phyloP scores from a whole-genome alignment of 306 rosid genomes.

The Hylodesmum podocarpum region DNA sequence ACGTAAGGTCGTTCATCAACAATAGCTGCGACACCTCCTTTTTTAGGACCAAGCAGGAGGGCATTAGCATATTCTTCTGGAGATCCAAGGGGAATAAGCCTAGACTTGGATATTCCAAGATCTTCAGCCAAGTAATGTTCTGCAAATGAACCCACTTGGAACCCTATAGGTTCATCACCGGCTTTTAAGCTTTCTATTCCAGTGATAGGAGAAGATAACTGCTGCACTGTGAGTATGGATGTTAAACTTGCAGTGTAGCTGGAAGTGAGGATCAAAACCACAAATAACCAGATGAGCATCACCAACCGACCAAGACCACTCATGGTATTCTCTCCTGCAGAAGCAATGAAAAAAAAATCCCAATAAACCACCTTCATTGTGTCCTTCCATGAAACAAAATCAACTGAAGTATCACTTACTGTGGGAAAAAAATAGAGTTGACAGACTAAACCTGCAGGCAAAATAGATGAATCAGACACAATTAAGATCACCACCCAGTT shows the following conservation, averaged over 20 bases:
- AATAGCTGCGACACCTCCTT: conserved; percentile 93
- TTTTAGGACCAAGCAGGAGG: conserved; percentile 69
- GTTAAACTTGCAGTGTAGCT: conserved; percentile 99
- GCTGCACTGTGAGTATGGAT: conserved; percentile 95
- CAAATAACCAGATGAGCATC: conserved; percentile 88
- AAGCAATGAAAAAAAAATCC: conserved; percentile 11
- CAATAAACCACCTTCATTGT: conserved; percentile 21
- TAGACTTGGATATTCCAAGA: conserved; percentile 68
- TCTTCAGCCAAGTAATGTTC: conserved; percentile 73
- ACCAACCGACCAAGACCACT: conserved; percentile 87
- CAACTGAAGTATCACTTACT: conserved; percentile 57
- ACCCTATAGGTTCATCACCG: conserved; percentile 71
- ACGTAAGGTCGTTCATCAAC: conserved; percentile 83
- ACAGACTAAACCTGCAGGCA: conserved; percentile 91
- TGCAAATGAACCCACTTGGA: conserved; percentile 88
- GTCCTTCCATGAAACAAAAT: conserved; percentile 28
- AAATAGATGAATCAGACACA: conserved; percentile 29
- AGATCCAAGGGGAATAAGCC: conserved; percentile 78
- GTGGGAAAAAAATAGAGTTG: conserved; percentile 92
- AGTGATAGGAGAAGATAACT: conserved; percentile 64
- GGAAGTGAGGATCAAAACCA: conserved; percentile 90
- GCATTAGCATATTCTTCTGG: conserved; percentile 80
- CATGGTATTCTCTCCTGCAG: conserved; percentile 92
- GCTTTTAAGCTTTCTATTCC: conserved; percentile 80
- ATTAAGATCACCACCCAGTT: conserved; percentile 4